Percentiles rank a stretch among this genome's conserved stretches.
These are phyloP conservation scores for Malassezia obtusa DNA, from an alignment of 1,284 basidiomycete genomes.

Conservation along the genomic window DNA sequence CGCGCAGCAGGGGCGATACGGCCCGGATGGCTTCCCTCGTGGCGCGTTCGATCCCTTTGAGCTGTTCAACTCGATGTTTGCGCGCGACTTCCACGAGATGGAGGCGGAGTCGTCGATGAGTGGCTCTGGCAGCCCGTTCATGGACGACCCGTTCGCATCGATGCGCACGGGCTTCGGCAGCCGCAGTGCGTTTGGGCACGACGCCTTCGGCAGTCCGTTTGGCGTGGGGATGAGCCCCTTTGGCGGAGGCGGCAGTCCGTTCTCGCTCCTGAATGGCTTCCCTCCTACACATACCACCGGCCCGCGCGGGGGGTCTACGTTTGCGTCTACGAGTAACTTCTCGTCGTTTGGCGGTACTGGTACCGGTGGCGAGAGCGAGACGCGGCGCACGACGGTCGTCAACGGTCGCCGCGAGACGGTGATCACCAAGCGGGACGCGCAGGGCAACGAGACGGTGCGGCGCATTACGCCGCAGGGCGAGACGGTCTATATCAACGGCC, in stretches of 20 bases:
- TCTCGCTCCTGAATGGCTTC: slow-evolving; percentile 6
- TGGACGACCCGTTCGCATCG: slow-evolving; percentile 3
- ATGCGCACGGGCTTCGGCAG: not conserved
- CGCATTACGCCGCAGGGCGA: slow-evolving; percentile 27
- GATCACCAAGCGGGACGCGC: slow-evolving; percentile 28
- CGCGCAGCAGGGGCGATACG: slow-evolving; percentile 25
- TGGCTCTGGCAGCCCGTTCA: not conserved
- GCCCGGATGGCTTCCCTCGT: slow-evolving; percentile 19
- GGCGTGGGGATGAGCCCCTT: not conserved
- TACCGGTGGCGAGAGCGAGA: slow-evolving; percentile 18
- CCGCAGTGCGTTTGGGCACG: not conserved
- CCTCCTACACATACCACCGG: slow-evolving; percentile 8
- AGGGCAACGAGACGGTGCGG: slow-evolving; percentile 36
- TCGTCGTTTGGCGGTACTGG: not conserved
- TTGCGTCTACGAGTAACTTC: not conserved
- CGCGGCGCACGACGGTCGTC: slow-evolving; percentile 26
- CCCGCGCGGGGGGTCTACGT: not conserved
- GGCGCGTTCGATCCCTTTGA: slow-evolving; percentile 32
- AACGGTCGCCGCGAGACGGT: slow-evolving; percentile 34
- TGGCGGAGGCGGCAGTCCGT: not conserved
- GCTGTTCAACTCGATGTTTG: slow-evolving; percentile 43
- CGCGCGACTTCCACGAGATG: slow-evolving; percentile 19
- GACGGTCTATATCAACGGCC: slow-evolving; percentile 33
- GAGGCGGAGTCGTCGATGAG: slow-evolving; percentile 6
- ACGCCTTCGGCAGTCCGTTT: not conserved